Base-by-base conservation (phyloP, 179 eudicot species). In the Sideroxylon spinosum region DNA sequence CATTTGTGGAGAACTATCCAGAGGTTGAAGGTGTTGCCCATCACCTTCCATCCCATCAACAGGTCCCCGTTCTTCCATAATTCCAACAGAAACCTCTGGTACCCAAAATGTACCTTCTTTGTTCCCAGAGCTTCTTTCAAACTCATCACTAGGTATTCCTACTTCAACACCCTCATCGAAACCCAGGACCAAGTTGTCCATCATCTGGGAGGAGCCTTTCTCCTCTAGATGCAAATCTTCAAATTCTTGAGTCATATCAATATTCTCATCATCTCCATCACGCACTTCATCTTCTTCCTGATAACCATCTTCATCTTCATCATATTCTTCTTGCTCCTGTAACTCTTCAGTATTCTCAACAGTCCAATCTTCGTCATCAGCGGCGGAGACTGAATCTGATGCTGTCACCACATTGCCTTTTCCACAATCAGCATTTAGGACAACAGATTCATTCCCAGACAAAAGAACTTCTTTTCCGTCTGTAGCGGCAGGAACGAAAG, bases 111-210 rank as follows among this genome's bases (percentile, higher is more conserved):
- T 66, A 78, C 69, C 80, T 63, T 75, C 90, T 44, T 86, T 89
- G 71, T 74, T 84, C 79, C 74, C 80, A 22, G 84, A 68, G 69
- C 83, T 84, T 78, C 82, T 84, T 66, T 90, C 97, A 83, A 84
- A 83, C 80, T 96, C 96, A 71, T 90, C 98, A 85, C 76, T 87
- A 59, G 97, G 91, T 78, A 96, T 77, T 77, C 79, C 86, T 79
- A 96, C 94, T 85, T 96, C 96, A 82, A 91, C 96, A 69, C 99
- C 99, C 79, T 96, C 96, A 60, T 96, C 93, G 81, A 96, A 96
- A 74, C 99, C 99, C 77, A 96, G 83, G 60, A 95, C 97, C 84
- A 91, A 79, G 76, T 92, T 89, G 61, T 92, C 97, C 83, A 79
- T 67, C 79, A 59, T 80, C 70, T 60, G 76, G 59, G 86, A 72